phyloP scores from a whole-genome alignment of 1,284 basidiomycete genomes.

The Wallemia ichthyophaga region DNA sequence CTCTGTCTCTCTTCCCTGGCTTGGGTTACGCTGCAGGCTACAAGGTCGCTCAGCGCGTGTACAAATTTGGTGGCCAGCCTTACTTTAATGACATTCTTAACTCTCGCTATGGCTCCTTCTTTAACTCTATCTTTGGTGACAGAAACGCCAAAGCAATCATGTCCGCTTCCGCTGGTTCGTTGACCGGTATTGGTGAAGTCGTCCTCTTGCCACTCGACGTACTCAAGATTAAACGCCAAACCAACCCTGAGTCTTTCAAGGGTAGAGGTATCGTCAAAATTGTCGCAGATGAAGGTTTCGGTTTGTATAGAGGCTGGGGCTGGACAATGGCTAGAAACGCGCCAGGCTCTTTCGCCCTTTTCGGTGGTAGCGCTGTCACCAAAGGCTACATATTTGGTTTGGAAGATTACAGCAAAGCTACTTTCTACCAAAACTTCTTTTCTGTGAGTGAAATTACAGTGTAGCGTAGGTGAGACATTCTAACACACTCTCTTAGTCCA shows the following conservation, averaged over 20 bases:
- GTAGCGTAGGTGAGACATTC: not conserved
- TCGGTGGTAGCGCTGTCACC: slow-evolving; percentile 76
- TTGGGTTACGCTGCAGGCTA: slow-evolving; percentile 94
- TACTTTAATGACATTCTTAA: slow-evolving; percentile 82
- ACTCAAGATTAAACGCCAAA: slow-evolving; percentile 94
- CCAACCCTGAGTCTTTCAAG: slow-evolving; percentile 82
- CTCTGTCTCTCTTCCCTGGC: slow-evolving; percentile 82
- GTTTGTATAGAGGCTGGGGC: slow-evolving; percentile 85
- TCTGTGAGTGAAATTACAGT: not conserved
- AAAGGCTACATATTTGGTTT: slow-evolving; percentile 82
- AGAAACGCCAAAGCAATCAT: slow-evolving; percentile 85
- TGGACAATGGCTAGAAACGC: slow-evolving; percentile 98
- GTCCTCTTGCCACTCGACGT: slow-evolving; percentile 81
- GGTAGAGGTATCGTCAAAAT: slow-evolving; percentile 70
- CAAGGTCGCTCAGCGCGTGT: slow-evolving; percentile 73
- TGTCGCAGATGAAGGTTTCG: slow-evolving; percentile 62
- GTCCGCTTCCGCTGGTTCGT: slow-evolving; percentile 73
- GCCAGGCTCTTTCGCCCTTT: slow-evolving; percentile 80
- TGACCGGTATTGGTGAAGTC: slow-evolving; percentile 92
- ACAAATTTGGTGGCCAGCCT: slow-evolving; percentile 97
- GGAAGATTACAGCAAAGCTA: slow-evolving; percentile 64
- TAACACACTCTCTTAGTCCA: slow-evolving; percentile 35
- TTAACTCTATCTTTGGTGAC: slow-evolving; percentile 69
- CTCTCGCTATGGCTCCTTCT: slow-evolving; percentile 38
- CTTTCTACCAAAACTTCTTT: slow-evolving; percentile 48